Conservation (phyloP, 371 early-diverging fungal species). For the Rhizopus sp. region DNA sequence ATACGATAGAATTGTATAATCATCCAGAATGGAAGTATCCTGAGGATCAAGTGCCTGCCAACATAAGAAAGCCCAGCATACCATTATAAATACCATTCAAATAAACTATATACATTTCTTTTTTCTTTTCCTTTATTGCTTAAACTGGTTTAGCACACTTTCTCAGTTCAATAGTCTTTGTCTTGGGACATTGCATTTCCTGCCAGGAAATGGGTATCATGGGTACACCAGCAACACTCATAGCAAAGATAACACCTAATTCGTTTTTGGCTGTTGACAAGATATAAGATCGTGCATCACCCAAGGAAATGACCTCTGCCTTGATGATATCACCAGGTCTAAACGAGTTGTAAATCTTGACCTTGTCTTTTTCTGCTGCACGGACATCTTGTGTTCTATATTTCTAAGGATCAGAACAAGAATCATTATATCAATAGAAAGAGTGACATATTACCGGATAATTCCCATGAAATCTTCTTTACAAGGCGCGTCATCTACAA, state of each 20-base stretch:
- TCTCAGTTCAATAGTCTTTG: conserved; percentile 80
- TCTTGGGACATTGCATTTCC: conserved; percentile 95
- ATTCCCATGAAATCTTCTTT: conserved; percentile 92
- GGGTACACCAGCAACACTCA: conserved; percentile 83
- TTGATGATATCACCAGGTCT: conserved; percentile 94
- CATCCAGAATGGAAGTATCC: conserved; percentile 56
- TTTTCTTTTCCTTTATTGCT: neutral
- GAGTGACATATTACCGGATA: conserved; percentile 58
- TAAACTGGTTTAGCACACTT: conserved; percentile 90
- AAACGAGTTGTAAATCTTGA: conserved; percentile 88
- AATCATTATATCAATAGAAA: neutral
- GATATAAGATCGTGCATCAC: conserved; percentile 89
- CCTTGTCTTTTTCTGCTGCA: conserved; percentile 92
- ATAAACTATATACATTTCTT: neutral
- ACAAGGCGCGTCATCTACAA: conserved; percentile 84
- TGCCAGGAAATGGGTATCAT: conserved; percentile 98
- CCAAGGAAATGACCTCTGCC: conserved; percentile 88
- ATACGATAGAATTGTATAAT: conserved; percentile 39
- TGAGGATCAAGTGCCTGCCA: conserved; percentile 36
- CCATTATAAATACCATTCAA: neutral
- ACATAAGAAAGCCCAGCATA: conserved; percentile 21
- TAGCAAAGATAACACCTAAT: conserved; percentile 92
- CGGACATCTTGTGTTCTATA: conserved; percentile 86
- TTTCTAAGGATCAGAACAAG: neutral
- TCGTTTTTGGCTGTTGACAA: conserved; percentile 94